Evolutionary conservation across 257 asterid species (phyloP), one percentile per base, ranked within the genome.

Genomic region (Dorcoceras hygrometricum): DNA sequence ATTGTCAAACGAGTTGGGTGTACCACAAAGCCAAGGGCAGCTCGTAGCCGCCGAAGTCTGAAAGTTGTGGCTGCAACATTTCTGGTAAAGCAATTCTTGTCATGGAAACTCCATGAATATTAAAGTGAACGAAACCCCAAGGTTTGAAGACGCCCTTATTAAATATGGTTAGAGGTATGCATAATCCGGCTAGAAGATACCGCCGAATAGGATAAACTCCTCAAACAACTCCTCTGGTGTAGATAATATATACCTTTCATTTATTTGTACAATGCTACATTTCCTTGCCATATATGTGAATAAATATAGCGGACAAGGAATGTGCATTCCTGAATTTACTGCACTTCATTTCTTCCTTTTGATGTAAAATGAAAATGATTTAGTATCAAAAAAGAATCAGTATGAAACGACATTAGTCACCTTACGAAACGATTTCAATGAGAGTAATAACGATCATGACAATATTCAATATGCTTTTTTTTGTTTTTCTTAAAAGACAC

Each of bases 1-100:
- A 77, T 82, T 94, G 70, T 83, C 96, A 0, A 73, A 64, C 71
- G 96, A 94, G 75, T 81, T 94, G 85, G 96, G 96, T 20, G 93
- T 85, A 58, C 73, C 87, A 8, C 78, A 63, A 74, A 80, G 81
- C 66, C 79, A 74, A 76, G 84, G 75, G 68, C 74, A 79, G 70
- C 78, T 80, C 67, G 63, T 73, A 43, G 70, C 75, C 39, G 14
- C 78, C 26, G 78, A 71, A 18, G 14, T 77, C 5, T 82, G 56
- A 19, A 26, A 34, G 14, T 27, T 46, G 23, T 5, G 58, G 56
- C 9, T 62, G 29, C 66, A 60, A 29, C 70, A 61, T 36, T 8
- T 46, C 34, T 19, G 50, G 43, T 51, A 25, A 28, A 57, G 10
- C 12, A 28, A 65, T 23, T 54, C 53, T 27, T 66, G 14, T 62